Percentiles rank a stretch among this genome's conserved stretches.
Conservation (phyloP, 2,329 filamentous ascomycete genomes). For the Karstenula rhodostoma region DNA sequence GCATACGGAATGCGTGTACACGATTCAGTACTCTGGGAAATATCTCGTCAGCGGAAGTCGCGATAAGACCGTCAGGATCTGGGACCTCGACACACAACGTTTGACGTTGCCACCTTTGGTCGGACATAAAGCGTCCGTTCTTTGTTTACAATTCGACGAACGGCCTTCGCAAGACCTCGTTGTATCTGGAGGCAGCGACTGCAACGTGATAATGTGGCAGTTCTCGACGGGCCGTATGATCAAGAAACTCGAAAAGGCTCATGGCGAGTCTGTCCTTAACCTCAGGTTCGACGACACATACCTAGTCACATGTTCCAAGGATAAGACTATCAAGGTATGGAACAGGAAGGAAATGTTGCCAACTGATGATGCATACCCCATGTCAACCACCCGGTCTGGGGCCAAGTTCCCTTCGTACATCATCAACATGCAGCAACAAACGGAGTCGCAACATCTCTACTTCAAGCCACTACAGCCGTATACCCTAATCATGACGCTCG, state of each 20-base stretch:
- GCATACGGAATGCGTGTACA: constrained; percentile 93
- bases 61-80: constrained; percentile 86
- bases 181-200: constrained; percentile 95
- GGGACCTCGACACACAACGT: constrained; percentile 84
- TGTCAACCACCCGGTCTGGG: constrained; percentile 51
- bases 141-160: constrained; percentile 95
- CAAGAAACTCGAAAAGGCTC: constrained; percentile 77
- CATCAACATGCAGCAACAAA: constrained; percentile 56
- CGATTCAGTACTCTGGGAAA: constrained; percentile 84
- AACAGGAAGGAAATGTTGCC: constrained; percentile 68
- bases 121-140: constrained; percentile 84
- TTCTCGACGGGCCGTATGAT: constrained; percentile 90
- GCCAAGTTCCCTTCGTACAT: constrained; percentile 63
- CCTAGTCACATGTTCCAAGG: constrained; percentile 95
- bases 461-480: constrained; percentile 72
- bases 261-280: constrained; percentile 91
- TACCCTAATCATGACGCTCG: constrained; percentile 78
- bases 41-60: constrained; percentile 93
- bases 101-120: constrained; percentile 76
- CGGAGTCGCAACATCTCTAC: constrained; percentile 48
- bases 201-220: constrained; percentile 86
- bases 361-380: constrained; percentile 51
- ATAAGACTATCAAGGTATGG: constrained; percentile 96
- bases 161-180: constrained; percentile 87
- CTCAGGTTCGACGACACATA: constrained; percentile 91